Percentiles rank a stretch among this genome's conserved stretches.
Evolutionary conservation across 352 stramenopile species (phyloP).

Genomic region (Globisporangium cystogenes): DNA sequence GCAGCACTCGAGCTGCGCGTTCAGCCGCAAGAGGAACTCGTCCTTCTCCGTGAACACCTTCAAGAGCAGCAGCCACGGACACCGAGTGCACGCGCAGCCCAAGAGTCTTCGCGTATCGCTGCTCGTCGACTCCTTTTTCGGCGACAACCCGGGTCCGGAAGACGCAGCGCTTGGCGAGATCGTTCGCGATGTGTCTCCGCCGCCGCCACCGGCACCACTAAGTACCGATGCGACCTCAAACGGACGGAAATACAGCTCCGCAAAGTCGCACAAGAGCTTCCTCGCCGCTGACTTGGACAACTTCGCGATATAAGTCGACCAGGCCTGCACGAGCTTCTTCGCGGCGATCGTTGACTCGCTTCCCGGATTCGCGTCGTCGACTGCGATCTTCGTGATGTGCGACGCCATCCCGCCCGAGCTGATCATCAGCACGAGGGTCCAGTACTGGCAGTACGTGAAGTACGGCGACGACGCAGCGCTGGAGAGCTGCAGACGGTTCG

Average conservation of each 20-base stretch:
- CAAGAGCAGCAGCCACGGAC: conserved; percentile 68
- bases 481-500: conserved; percentile 47
- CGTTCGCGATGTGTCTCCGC: background rate
- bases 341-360: conserved; percentile 16
- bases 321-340: conserved; percentile 50
- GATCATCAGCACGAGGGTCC: conserved; percentile 56
- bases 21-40: conserved; percentile 65
- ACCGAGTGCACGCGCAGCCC: conserved; percentile 62
- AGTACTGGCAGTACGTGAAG: conserved; percentile 75
- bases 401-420: conserved; percentile 38
- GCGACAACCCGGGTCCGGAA: conserved; percentile 5
- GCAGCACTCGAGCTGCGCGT: conserved; percentile 61
- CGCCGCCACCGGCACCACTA: background rate
- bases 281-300: conserved; percentile 44
- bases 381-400: conserved; percentile 52
- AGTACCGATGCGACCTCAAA: conserved; percentile 20
- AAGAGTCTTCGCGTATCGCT: conserved; percentile 42
- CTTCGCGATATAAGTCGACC: conserved; percentile 49
- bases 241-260: conserved; percentile 52
- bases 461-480: conserved; percentile 17
- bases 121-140: conserved; percentile 10
- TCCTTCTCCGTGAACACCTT: conserved; percentile 69
- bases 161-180: conserved; percentile 1
- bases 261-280: conserved; percentile 56
- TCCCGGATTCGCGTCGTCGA: conserved; percentile 24